A percentile compares a stretch with the other conserved stretches of the same genome.
These are phyloP conservation scores for Stentor coeruleus DNA, from an alignment of 73 alveolate genomes.

Conservation along the genomic window DNA sequence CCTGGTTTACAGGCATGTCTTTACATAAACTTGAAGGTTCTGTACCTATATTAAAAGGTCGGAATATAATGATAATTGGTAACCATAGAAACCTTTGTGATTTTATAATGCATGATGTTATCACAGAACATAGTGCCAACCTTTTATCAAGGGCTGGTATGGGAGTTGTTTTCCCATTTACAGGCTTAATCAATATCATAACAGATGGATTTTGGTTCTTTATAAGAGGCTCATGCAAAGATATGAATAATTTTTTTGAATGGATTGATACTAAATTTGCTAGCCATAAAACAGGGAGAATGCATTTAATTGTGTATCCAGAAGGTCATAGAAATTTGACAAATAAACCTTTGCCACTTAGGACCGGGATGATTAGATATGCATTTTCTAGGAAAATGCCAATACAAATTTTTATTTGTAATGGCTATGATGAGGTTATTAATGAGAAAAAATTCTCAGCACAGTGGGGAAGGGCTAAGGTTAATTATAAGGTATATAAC, in stretches of 20 bases:
- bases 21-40: not conserved
- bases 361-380: slow-evolving; percentile 18
- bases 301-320: slow-evolving; percentile 25
- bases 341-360: not conserved
- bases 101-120: not conserved
- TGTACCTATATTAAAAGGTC: not conserved
- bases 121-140: not conserved
- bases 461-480: not conserved
- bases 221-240: slow-evolving; percentile 29
- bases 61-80: not conserved
- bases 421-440: slow-evolving; percentile 2
- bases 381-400: not conserved
- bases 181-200: not conserved
- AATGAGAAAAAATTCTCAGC: not conserved
- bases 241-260: slow-evolving; percentile 24
- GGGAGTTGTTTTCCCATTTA: not conserved
- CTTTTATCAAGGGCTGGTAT: not conserved
- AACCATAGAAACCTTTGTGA: not conserved
- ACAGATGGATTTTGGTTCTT: slow-evolving; percentile 32
- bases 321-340: slow-evolving; percentile 34
- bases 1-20: not conserved
- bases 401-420: not conserved
- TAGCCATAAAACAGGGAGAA: not conserved
- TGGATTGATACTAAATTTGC: slow-evolving; percentile 25
- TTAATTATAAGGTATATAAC: not conserved